phyloP scores from a whole-genome alignment of 169 alveolate species.

The Eimeria falciformis region DNA sequence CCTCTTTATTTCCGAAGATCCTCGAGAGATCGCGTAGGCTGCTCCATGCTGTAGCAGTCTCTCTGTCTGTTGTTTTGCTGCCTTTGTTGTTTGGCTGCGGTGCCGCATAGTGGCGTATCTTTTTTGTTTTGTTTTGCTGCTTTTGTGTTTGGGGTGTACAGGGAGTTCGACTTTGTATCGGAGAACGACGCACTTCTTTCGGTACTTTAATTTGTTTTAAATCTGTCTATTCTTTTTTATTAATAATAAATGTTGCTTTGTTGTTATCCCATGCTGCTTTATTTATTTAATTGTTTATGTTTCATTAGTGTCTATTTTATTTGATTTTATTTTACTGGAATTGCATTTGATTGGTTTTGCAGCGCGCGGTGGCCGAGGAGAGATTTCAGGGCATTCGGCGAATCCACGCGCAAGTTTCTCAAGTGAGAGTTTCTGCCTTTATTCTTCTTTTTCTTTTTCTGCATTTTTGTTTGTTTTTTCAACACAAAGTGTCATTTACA shows the following conservation, averaged over 20 bases:
- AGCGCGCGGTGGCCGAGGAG: slow-evolving; percentile 63
- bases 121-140: neutral
- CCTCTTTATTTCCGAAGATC: neutral
- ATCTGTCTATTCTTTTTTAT: neutral
- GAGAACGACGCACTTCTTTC: slow-evolving; percentile 23
- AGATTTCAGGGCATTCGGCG: slow-evolving; percentile 45
- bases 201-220: neutral
- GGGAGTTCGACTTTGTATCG: slow-evolving; percentile 1
- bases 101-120: too few relatives aligned
- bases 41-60: neutral
- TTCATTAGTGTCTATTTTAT: neutral
- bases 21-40: neutral
- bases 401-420: slow-evolving; percentile 68
- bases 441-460: neutral
- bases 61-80: neutral
- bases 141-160: neutral
- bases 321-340: too few relatives aligned
- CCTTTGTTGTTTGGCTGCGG: neutral
- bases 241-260: neutral
- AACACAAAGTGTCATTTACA: neutral
- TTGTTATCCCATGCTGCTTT: neutral
- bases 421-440: neutral
- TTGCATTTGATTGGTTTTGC: neutral
- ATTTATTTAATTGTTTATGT: neutral
- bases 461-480: neutral